phyloP scores from a whole-genome alignment of 2,329 filamentous ascomycete genomes.

The Phialophora macrospora region DNA sequence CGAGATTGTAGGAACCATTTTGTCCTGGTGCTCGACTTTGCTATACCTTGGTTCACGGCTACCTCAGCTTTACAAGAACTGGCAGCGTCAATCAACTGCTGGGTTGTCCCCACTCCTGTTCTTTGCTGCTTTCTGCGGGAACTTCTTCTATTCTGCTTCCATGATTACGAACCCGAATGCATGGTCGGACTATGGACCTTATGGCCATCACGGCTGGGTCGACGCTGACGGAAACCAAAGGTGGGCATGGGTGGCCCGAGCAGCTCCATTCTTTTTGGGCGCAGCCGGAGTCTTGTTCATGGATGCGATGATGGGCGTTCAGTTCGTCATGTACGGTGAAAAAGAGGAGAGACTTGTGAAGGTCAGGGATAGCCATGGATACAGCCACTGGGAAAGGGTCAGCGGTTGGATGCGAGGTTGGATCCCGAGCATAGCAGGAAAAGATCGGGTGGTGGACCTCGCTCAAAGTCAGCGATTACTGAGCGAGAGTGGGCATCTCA shows the following conservation, averaged over 20 bases:
- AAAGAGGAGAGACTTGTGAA: conserved; percentile 53
- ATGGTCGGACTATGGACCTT: conserved; percentile 62
- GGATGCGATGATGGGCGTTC: conserved; percentile 66
- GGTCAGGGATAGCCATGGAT: conserved; percentile 52
- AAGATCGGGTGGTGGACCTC: conserved; percentile 42
- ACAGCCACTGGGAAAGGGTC: conserved; percentile 60
- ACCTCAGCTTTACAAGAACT: conserved; percentile 70
- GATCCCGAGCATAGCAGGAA: conserved; percentile 59
- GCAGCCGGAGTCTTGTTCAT: conserved; percentile 67
- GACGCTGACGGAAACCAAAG: conserved; percentile 60
- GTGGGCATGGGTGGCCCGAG: conserved; percentile 61
- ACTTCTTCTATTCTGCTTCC: conserved; percentile 69
- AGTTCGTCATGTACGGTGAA: conserved; percentile 66
- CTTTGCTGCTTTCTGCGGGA: conserved; percentile 69
- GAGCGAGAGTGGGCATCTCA: conserved; percentile 35
- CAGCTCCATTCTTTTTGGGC: conserved; percentile 68
- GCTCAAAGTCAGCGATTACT: conserved; percentile 39
- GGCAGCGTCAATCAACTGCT: conserved; percentile 64
- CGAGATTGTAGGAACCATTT: conserved; percentile 56
- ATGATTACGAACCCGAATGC: conserved; percentile 67
- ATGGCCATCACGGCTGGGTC: conserved; percentile 66
- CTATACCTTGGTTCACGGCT: conserved; percentile 65
- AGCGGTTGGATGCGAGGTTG: conserved; percentile 70
- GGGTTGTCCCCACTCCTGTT: conserved; percentile 68
- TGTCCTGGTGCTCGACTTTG: conserved; percentile 62